phyloP scores from a whole-genome alignment of 805 yeast genomes.

The Ogataea nonfermentans region DNA sequence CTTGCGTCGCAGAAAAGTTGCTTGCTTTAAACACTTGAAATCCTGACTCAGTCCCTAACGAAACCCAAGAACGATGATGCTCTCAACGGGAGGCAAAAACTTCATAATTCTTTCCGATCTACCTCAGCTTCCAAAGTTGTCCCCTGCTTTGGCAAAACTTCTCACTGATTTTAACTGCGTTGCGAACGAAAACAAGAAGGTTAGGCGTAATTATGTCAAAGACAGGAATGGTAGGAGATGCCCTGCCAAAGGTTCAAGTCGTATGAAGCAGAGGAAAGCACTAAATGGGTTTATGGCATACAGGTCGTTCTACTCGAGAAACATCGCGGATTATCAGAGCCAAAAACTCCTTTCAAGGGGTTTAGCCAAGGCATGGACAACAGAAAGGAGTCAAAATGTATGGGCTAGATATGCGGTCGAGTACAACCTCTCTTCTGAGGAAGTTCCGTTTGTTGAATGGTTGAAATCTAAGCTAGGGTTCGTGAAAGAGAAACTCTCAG shows the following conservation, averaged over 20 bases:
- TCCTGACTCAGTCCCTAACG: no score
- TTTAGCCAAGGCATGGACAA: slow-evolving; percentile 27
- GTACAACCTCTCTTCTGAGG: slow-evolving; percentile 23
- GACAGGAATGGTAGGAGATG: no score
- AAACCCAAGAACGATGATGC: no score
- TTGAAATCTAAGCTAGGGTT: slow-evolving; percentile 11
- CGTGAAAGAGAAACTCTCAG: slow-evolving; percentile 3
- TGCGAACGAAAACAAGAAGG: no score
- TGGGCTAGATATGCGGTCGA: slow-evolving; percentile 36
- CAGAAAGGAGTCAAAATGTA: slow-evolving; percentile 25
- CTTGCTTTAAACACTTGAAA: not conserved
- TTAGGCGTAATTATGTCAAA: no score
- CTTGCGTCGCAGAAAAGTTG: no score
- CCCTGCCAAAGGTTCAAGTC: no score
- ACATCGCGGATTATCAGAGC: slow-evolving; percentile 7
- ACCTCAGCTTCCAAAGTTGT: slow-evolving; percentile 12
- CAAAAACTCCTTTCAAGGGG: slow-evolving; percentile 15
- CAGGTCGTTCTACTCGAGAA: slow-evolving; percentile 16
- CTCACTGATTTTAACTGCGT: not conserved
- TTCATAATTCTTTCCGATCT: slow-evolving; percentile 4
- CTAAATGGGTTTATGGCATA: slow-evolving; percentile 23
- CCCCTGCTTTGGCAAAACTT: slow-evolving; percentile 6
- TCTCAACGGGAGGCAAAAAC: no score
- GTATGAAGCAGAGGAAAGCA: slow-evolving; percentile 1
- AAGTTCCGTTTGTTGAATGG: slow-evolving; percentile 19